Conservation (phyloP, 2,329 filamentous ascomycete species). For the Phaeophleospora eucalypticola region DNA sequence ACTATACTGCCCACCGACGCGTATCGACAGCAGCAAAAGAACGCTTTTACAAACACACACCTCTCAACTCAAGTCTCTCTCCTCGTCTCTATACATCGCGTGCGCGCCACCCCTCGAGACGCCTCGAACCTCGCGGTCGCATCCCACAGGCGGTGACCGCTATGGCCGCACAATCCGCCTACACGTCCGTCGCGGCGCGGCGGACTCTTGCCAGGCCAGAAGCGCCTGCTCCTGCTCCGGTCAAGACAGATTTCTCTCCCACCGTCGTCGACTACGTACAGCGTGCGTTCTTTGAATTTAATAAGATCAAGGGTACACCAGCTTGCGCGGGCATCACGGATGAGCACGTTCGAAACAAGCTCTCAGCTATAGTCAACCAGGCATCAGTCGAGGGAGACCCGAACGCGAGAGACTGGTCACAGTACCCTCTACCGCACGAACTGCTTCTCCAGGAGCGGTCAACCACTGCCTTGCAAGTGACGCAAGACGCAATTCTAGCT, state of each 20-base stretch:
- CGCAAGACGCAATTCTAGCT: slow-evolving; percentile 24
- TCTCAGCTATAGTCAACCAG: slow-evolving; percentile 79
- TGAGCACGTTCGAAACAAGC: slow-evolving; percentile 73
- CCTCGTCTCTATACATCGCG: slow-evolving; percentile 1
- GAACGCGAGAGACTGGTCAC: slow-evolving; percentile 74
- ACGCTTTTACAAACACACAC: too few species aligned
- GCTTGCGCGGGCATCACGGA: slow-evolving; percentile 40
- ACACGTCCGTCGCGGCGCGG: slow-evolving; percentile 45
- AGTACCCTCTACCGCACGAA: slow-evolving; percentile 77
- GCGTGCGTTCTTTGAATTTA: slow-evolving; percentile 70
- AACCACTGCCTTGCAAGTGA: slow-evolving; percentile 37
- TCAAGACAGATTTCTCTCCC: slow-evolving; percentile 62
- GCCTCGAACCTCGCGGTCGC: slow-evolving; percentile 7
- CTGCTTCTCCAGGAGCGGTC: slow-evolving; percentile 70
- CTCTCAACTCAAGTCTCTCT: too few species aligned
- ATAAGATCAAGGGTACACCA: slow-evolving; percentile 45
- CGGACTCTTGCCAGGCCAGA: slow-evolving; percentile 33
- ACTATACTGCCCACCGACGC: too few species aligned
- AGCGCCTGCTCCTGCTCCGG: slow-evolving; percentile 13
- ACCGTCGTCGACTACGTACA: slow-evolving; percentile 86
- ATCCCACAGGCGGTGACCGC: slow-evolving; percentile 4
- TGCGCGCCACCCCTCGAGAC: slow-evolving; percentile 3
- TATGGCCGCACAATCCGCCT: slow-evolving; percentile 38
- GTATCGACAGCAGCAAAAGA: too few species aligned
- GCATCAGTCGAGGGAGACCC: slow-evolving; percentile 69